Percentiles rank a stretch among this genome's conserved stretches.
Evolutionary conservation across 306 rosid genomes (phyloP).

Genomic region (Malus sieversii): DNA sequence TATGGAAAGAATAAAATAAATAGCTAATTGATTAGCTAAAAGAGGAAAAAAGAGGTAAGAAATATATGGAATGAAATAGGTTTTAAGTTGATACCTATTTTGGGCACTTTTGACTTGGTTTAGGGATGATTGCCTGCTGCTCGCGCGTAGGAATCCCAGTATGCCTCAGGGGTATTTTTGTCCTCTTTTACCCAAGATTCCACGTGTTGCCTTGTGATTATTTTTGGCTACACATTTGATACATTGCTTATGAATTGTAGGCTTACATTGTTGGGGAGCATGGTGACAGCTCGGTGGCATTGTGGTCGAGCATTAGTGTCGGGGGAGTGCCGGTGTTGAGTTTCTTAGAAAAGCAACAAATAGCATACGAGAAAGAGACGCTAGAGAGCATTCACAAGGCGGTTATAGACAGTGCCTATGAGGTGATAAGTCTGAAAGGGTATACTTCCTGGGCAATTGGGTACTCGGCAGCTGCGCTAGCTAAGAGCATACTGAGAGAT

Average conservation of each 20-base stretch:
- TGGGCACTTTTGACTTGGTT: too few relatives aligned
- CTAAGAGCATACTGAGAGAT: slow-evolving; percentile 52
- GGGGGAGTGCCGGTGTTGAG: slow-evolving; percentile 89
- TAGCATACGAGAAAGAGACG: slow-evolving; percentile 61
- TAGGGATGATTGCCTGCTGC: too few relatives aligned
- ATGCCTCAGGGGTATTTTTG: too few relatives aligned
- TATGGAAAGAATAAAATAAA: too few relatives aligned
- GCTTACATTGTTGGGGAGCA: slow-evolving; percentile 94
- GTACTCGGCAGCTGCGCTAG: slow-evolving; percentile 68
- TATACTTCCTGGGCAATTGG: slow-evolving; percentile 98
- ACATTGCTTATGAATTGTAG: slow-evolving; percentile 16
- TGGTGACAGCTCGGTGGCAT: slow-evolving; percentile 94
- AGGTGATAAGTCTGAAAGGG: slow-evolving; percentile 77
- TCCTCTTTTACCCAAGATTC: too few relatives aligned
- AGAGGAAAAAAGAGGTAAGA: too few relatives aligned
- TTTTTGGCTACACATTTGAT: background rate
- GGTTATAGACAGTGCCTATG: slow-evolving; percentile 63
- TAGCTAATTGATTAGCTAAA: too few relatives aligned
- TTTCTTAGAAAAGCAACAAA: slow-evolving; percentile 58
- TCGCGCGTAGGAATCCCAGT: too few relatives aligned
- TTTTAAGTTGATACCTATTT: too few relatives aligned
- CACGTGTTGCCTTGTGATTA: too few relatives aligned
- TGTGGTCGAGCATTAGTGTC: slow-evolving; percentile 91
- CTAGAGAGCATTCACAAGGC: slow-evolving; percentile 64
- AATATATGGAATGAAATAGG: too few relatives aligned